phyloP scores from a whole-genome alignment of 129 eudicot species.

The Glebionis coronaria region DNA sequence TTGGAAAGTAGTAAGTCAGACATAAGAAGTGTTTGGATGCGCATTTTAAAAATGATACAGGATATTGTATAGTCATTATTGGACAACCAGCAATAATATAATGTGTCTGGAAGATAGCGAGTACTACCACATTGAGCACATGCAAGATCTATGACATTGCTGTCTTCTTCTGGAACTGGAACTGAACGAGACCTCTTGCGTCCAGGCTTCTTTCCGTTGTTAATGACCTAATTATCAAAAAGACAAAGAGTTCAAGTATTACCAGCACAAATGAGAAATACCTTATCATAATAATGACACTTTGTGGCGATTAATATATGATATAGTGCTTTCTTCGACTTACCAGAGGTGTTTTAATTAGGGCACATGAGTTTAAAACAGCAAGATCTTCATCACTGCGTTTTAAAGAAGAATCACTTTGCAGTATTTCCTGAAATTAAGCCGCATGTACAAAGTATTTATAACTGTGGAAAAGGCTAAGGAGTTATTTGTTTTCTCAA shows the following conservation, averaged over 20 bases:
- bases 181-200: conserved; percentile 58
- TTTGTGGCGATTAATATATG: background rate
- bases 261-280: background rate
- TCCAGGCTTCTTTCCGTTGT: conserved; percentile 35
- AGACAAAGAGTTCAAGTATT: conserved; percentile 2
- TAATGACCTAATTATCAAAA: conserved; percentile 50
- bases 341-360: conserved; percentile 83
- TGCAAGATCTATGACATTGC: conserved; percentile 33
- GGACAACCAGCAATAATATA: background rate
- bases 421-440: conserved; percentile 68
- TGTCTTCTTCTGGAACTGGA: conserved; percentile 36
- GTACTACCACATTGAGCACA: conserved; percentile 85
- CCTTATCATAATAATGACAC: background rate
- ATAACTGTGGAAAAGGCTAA: background rate
- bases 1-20: background rate
- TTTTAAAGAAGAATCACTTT: conserved; percentile 65
- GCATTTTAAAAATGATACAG: background rate
- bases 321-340: conserved; percentile 30
- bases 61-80: background rate
- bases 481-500: background rate
- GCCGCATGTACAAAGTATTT: conserved; percentile 1
- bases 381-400: conserved; percentile 79
- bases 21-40: background rate
- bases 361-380: conserved; percentile 57
- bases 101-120: background rate